Percentiles rank a stretch among this genome's conserved stretches.
These are phyloP conservation scores for Saksenaea oblongispora DNA, from an alignment of 371 early-diverging fungal species.

Conservation along the genomic window DNA sequence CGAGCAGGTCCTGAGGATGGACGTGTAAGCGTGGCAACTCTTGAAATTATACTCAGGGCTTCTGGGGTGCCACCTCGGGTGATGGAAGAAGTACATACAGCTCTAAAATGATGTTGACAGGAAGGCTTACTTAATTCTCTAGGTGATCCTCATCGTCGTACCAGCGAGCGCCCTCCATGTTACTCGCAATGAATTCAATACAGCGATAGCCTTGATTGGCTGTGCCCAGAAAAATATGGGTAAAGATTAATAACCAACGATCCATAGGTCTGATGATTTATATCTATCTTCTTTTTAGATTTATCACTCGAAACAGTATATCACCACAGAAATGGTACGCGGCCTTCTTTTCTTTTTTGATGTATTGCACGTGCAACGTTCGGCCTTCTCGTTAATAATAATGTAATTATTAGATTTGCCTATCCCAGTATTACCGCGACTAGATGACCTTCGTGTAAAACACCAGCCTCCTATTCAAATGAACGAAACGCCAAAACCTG, in stretches of 20 bases:
- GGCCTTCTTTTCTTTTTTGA: conserved; percentile 5
- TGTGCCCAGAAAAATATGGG: conserved; percentile 84
- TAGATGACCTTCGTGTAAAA: conserved; percentile 12
- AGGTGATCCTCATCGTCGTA: conserved; percentile 51
- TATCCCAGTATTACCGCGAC: conserved; percentile 25
- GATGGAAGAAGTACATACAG: conserved; percentile 55
- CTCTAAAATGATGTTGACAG: background rate
- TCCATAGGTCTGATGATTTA: background rate
- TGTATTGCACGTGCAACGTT: background rate
- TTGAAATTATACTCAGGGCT: conserved; percentile 52
- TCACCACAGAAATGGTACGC: conserved; percentile 31
- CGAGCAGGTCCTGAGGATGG: conserved; percentile 54
- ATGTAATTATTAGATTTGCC: conserved; percentile 25
- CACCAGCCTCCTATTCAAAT: conserved; percentile 4
- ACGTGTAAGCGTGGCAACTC: conserved; percentile 49
- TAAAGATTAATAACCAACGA: conserved; percentile 14
- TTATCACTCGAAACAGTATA: conserved; percentile 28
- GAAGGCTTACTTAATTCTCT: conserved; percentile 1
- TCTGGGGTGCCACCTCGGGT: conserved; percentile 52
- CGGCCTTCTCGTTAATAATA: background rate
- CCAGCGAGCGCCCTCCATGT: conserved; percentile 56
- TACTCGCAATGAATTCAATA: conserved; percentile 70
- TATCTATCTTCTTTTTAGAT: conserved; percentile 16
- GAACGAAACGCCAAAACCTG: conserved; percentile 1
- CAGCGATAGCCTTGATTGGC: conserved; percentile 69